phyloP scores from a whole-genome alignment of 805 yeast species.

The Ogataea naganishii region DNA sequence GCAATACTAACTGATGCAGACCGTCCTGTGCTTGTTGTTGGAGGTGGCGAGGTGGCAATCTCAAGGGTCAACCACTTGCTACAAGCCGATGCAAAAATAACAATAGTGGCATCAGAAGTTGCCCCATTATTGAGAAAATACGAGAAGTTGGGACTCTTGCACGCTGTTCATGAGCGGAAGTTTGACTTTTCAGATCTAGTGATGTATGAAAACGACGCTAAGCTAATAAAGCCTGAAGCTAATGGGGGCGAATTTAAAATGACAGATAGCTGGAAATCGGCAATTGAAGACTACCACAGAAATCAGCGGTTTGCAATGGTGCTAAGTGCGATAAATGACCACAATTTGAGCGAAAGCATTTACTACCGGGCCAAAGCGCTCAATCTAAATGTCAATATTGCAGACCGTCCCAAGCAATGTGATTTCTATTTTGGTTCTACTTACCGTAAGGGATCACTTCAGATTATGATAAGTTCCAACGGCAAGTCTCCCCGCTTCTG shows the following conservation, averaged over 20 bases:
- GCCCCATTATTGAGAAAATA: conserved; percentile 27
- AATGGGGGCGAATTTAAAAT: conserved; percentile 15
- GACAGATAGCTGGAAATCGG: conserved; percentile 20
- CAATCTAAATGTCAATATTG: conserved; percentile 63
- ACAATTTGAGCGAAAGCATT: conserved; percentile 44
- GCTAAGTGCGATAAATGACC: conserved; percentile 69
- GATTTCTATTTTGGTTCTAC: conserved; percentile 83
- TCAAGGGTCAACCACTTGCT: conserved; percentile 60
- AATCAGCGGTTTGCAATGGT: conserved; percentile 50
- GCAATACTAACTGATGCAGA: conserved; percentile 15
- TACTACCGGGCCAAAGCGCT: conserved; percentile 38
- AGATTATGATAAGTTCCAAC: conserved; percentile 75
- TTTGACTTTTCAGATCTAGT: conserved; percentile 39
- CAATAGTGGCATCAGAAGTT: conserved; percentile 45
- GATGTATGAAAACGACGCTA: conserved; percentile 32
- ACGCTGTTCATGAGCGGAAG: conserved; percentile 31
- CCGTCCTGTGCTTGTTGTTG: conserved; percentile 62
- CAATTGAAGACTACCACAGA: conserved; percentile 26
- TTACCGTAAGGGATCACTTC: conserved; percentile 63
- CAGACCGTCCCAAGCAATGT: conserved; percentile 77
- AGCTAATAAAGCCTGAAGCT: conserved; percentile 5
- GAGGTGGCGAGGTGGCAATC: conserved; percentile 73
- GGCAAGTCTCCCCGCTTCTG: conserved; percentile 77
- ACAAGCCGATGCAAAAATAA: conserved; percentile 61
- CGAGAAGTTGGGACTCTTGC: conserved; percentile 30